These are phyloP conservation scores for Lignosus rhinocerotis DNA, from an alignment of 1,284 basidiomycete species.

Conservation along the genomic window DNA sequence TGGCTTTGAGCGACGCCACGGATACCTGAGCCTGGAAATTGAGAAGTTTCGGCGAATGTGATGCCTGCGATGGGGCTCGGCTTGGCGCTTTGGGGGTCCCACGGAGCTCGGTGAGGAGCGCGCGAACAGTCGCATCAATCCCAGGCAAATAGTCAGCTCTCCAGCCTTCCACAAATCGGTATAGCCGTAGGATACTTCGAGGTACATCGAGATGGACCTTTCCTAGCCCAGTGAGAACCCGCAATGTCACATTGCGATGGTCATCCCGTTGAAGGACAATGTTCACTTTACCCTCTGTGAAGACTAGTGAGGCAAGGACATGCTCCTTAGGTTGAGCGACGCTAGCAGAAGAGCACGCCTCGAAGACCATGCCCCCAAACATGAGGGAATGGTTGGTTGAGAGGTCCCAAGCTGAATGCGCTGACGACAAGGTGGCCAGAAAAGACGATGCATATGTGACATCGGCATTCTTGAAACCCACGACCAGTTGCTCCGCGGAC, in stretches of 20 bases:
- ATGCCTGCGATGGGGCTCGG: conserved; percentile 26
- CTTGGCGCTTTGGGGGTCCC: conserved; percentile 33
- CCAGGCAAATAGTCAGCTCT: conserved; percentile 72
- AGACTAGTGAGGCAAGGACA: conserved; percentile 57
- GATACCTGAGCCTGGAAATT: conserved; percentile 53
- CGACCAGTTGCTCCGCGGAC: conserved; percentile 48
- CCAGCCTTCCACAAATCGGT: conserved; percentile 80
- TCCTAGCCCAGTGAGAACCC: conserved; percentile 45
- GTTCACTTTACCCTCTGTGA: conserved; percentile 48
- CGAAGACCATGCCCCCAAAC: conserved; percentile 52
- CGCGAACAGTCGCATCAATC: conserved; percentile 64
- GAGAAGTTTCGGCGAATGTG: conserved; percentile 28
- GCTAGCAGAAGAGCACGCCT: conserved; percentile 53
- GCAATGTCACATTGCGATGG: conserved; percentile 39
- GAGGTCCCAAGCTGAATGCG: conserved; percentile 29
- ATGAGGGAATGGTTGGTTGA: conserved; percentile 50
- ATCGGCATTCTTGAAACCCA: conserved; percentile 45
- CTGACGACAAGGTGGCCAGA: conserved; percentile 36
- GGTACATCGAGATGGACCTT: conserved; percentile 62
- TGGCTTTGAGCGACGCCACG: conserved; percentile 50
- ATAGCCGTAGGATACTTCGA: conserved; percentile 75
- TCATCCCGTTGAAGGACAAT: conserved; percentile 47
- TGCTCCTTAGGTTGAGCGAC: conserved; percentile 46
- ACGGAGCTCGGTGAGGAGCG: conserved; percentile 63
- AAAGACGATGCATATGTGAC: conserved; percentile 43